Conservation (phyloP, 2,329 filamentous ascomycete species). For the Colletotrichum viniferum region DNA sequence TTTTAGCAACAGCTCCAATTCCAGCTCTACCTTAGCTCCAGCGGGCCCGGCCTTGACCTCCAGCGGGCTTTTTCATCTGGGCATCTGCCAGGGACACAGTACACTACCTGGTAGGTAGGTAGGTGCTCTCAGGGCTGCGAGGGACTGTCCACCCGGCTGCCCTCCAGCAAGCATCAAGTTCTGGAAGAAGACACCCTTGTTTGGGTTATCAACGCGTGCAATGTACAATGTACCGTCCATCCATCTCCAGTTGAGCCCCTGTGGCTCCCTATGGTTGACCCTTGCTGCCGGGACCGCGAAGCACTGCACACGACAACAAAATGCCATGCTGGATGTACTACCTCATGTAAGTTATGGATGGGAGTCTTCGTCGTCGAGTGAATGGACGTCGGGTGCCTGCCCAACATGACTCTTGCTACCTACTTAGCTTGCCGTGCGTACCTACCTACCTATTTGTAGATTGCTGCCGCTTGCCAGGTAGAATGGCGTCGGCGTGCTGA, state of each 20-base stretch:
- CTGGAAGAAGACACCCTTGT: background rate
- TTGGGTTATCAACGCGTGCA: background rate
- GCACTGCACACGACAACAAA: background rate
- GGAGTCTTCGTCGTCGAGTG: background rate
- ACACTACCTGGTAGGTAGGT: background rate
- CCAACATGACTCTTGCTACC: background rate
- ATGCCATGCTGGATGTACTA: background rate
- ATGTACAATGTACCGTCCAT: background rate
- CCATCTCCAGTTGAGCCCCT: background rate
- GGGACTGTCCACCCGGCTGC: background rate
- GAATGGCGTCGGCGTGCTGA: background rate
- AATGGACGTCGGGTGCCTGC: background rate
- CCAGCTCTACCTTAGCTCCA: background rate
- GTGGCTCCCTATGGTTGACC: slow-evolving; percentile 5
- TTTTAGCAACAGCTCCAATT: slow-evolving; percentile 18
- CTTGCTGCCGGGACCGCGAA: background rate
- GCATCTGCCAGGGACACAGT: background rate
- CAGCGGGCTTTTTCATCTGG: background rate
- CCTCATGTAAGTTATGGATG: background rate
- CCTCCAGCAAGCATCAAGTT: background rate
- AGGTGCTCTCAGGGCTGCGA: background rate
- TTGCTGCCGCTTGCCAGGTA: background rate
- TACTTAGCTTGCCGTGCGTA: background rate
- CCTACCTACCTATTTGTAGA: background rate
- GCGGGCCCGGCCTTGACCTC: background rate